A percentile compares a stretch with the other conserved stretches of the same genome.
phyloP scores from a whole-genome alignment of 192 early-diverging fungal species.

The Backusella mclennaniae region DNA sequence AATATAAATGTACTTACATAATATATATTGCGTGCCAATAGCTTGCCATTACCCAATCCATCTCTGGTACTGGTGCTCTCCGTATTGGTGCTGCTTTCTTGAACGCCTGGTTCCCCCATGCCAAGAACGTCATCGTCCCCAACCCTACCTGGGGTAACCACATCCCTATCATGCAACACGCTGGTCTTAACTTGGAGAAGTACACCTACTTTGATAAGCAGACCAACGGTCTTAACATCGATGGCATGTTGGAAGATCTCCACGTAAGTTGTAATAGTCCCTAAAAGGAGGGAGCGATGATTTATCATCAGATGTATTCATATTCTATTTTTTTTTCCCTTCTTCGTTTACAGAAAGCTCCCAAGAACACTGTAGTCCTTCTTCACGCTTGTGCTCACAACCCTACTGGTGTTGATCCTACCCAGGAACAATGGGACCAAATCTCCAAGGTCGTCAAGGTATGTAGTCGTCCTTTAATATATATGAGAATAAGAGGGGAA shows the following conservation, averaged over 20 bases:
- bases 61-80: conserved; percentile 97
- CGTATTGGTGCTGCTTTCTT: conserved; percentile 92
- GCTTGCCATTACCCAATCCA: conserved; percentile 88
- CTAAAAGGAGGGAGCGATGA: neutral
- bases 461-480: neutral
- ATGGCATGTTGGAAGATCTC: conserved; percentile 89
- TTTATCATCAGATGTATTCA: neutral
- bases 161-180: conserved; percentile 86
- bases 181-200: conserved; percentile 80
- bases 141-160: conserved; percentile 99
- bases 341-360: conserved; percentile 56
- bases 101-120: conserved; percentile 69
- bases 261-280: conserved; percentile 43
- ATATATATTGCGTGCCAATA: conserved; percentile 22
- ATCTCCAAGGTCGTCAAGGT: conserved; percentile 76
- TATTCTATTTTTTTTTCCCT: neutral
- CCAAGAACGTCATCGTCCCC: conserved; percentile 89
- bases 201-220: conserved; percentile 95
- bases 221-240: conserved; percentile 92
- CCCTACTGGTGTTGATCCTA: conserved; percentile 99
- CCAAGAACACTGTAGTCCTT: conserved; percentile 84
- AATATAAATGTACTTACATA: neutral
- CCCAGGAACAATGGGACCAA: conserved; percentile 86
- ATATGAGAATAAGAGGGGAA: conserved; percentile 10
- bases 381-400: conserved; percentile 99